Conservation (phyloP, 164 flowering plant species). For the Nelumbo lutea region DNA sequence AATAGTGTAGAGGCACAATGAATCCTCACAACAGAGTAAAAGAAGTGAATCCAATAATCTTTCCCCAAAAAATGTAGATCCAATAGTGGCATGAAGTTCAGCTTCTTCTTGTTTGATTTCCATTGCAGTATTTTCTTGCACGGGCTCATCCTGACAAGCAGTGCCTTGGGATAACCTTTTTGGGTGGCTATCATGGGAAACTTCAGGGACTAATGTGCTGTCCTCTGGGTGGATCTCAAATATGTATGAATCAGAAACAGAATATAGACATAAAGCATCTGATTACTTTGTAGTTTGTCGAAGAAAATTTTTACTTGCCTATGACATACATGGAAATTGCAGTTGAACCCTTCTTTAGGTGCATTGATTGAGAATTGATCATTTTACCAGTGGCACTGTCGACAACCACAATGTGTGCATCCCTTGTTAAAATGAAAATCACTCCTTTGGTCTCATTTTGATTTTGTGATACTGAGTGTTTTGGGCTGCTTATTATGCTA, state of each 20-base stretch:
- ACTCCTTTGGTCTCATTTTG: conserved; percentile 24
- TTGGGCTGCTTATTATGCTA: conserved; percentile 25
- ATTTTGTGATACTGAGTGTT: conserved; percentile 23
- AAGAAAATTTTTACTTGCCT: conserved; percentile 49
- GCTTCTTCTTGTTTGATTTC: conserved; percentile 25
- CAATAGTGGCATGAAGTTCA: conserved; percentile 23
- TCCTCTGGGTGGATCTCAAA: conserved; percentile 34
- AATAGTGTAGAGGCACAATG: conserved; percentile 45
- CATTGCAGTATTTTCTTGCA: conserved; percentile 12
- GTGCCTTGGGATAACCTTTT: conserved; percentile 25
- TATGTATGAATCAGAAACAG: not conserved
- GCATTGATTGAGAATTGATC: conserved; percentile 37
- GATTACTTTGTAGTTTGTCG: not conserved
- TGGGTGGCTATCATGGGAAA: conserved; percentile 22
- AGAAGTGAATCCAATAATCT: conserved; percentile 36
- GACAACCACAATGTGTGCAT: conserved; percentile 47
- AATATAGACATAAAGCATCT: not conserved
- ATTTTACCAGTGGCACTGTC: conserved; percentile 43
- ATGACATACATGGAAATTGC: conserved; percentile 69
- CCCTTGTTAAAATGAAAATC: conserved; percentile 50
- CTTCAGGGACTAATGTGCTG: conserved; percentile 17
- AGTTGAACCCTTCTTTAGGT: conserved; percentile 38
- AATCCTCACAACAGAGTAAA: conserved; percentile 68
- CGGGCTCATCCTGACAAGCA: conserved; percentile 19
- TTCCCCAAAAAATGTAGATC: conserved; percentile 20